Percentiles rank a stretch among this genome's conserved stretches.
Evolutionary conservation across 1,139 yeast species (phyloP).

Genomic region (Hansenula sp.): DNA sequence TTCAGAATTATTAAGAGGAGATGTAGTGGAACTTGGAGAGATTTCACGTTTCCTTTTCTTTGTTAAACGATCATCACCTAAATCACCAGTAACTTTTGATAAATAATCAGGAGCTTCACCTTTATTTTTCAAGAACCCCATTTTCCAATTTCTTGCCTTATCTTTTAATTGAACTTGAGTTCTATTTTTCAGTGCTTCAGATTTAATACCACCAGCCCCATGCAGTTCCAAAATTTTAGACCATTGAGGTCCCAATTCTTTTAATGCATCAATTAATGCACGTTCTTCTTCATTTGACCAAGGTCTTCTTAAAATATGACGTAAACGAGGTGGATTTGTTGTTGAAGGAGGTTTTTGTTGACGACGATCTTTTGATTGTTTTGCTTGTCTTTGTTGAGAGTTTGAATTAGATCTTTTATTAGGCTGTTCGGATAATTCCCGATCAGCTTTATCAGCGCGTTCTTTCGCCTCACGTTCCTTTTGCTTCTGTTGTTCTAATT

Average conservation of each 20-base stretch:
- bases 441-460: not conserved
- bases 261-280: slow-evolving; percentile 78
- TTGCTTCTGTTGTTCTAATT: slow-evolving; percentile 10
- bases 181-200: slow-evolving; percentile 80
- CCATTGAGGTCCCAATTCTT: slow-evolving; percentile 88
- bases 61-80: slow-evolving; percentile 35
- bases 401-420: not conserved
- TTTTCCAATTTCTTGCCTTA: slow-evolving; percentile 93
- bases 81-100: slow-evolving; percentile 80
- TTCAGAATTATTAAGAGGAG: not conserved
- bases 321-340: slow-evolving; percentile 18
- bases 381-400: not conserved
- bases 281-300: slow-evolving; percentile 92
- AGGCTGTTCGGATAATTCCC: not conserved
- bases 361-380: not conserved
- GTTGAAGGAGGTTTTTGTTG: not conserved
- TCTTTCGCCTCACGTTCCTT: slow-evolving; percentile 13
- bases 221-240: slow-evolving; percentile 78
- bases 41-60: slow-evolving; percentile 12
- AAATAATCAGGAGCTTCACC: slow-evolving; percentile 75
- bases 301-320: slow-evolving; percentile 36
- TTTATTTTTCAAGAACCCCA: slow-evolving; percentile 71
- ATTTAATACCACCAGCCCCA: slow-evolving; percentile 88
- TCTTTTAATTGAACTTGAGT: slow-evolving; percentile 91
- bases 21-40: not conserved